phyloP scores from a whole-genome alignment of 805 yeast species.

The Wickerhamomyces sydowiorum region DNA sequence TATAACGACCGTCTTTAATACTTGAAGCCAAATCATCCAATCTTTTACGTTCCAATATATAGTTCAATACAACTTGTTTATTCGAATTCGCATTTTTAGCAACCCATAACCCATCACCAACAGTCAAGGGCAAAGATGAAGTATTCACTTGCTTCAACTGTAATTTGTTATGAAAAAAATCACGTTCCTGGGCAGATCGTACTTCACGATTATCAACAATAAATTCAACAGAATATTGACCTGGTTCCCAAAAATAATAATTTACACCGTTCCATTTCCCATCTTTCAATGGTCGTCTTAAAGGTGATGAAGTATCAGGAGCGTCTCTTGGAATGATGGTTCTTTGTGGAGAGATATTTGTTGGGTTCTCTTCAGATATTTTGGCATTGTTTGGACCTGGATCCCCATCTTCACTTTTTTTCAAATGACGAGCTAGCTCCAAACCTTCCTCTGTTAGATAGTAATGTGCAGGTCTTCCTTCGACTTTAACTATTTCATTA shows the following conservation, averaged over 20 bases:
- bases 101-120: conserved; percentile 90
- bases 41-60: conserved; percentile 86
- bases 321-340: too few relatives aligned
- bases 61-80: conserved; percentile 66
- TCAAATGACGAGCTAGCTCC: conserved; percentile 52
- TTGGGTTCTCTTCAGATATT: too few relatives aligned
- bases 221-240: conserved; percentile 52
- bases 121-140: conserved; percentile 53
- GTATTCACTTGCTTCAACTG: conserved; percentile 40
- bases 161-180: conserved; percentile 58
- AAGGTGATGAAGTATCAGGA: neutral
- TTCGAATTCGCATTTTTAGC: conserved; percentile 59
- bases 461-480: conserved; percentile 57
- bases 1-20: conserved; percentile 82
- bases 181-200: conserved; percentile 60
- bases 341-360: neutral
- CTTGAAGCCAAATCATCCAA: conserved; percentile 79
- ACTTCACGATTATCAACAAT: conserved; percentile 81
- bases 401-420: conserved; percentile 35
- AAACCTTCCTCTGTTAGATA: conserved; percentile 66
- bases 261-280: conserved; percentile 4
- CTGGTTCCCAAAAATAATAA: conserved; percentile 52
- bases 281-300: neutral
- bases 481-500: conserved; percentile 49
- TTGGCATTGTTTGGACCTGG: too few relatives aligned